phyloP scores from a whole-genome alignment of 305 asterid genomes.

The Fraxinus xanthoxyloides region DNA sequence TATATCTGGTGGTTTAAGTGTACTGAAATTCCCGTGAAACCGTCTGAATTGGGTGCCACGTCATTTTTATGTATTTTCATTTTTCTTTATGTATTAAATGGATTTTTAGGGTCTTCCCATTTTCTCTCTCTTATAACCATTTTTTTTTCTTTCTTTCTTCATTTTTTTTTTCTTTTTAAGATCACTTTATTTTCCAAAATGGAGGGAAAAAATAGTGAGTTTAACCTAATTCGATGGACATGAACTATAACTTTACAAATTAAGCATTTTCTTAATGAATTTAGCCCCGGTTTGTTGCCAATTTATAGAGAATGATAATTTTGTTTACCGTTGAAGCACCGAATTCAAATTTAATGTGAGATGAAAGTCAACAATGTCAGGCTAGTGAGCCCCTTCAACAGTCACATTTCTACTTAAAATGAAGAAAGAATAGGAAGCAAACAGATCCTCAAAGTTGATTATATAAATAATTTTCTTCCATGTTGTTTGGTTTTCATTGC shows the following conservation, averaged over 20 bases:
- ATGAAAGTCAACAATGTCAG: no score
- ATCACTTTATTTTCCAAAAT: background rate
- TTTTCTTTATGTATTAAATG: background rate
- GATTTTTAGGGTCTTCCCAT: background rate
- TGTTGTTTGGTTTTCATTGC: background rate
- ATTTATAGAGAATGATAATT: no score
- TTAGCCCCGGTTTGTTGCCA: no score
- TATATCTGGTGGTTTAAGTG: slow-evolving; percentile 25
- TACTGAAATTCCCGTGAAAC: slow-evolving; percentile 9
- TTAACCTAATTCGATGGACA: background rate
- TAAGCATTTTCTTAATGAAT: background rate
- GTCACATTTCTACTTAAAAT: no score
- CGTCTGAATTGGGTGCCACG: background rate
- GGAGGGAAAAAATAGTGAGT: background rate
- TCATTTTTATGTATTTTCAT: background rate
- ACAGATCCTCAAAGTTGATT: background rate
- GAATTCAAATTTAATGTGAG: no score
- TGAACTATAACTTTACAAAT: background rate
- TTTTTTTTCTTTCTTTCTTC: no score
- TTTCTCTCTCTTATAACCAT: background rate
- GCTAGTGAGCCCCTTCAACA: no score
- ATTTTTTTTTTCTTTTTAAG: background rate
- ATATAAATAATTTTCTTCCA: background rate
- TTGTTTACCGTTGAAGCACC: no score
- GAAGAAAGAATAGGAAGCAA: no score